Base-by-base conservation (phyloP, 2,329 filamentous ascomycete genomes). In the Aspergillus brasiliensis region DNA sequence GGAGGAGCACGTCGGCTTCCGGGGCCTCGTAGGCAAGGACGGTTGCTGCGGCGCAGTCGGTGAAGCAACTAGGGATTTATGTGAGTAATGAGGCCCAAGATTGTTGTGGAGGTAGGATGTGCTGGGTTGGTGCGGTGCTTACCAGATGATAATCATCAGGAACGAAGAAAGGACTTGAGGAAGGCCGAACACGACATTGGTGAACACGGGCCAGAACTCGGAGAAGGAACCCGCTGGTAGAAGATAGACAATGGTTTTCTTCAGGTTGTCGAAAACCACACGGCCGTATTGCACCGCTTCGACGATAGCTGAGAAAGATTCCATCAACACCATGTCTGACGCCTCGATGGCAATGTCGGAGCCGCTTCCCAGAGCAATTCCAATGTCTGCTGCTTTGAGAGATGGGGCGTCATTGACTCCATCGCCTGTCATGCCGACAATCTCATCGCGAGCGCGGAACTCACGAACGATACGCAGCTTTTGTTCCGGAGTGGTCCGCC, bases 401-500 rank as follows among this genome's bases (percentile, higher is more conserved):
- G 82, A 82, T 8, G 84, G 85, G 58, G 79, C 78, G 62, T 82
- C 79, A 59, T 81, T 82, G 21, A 82, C 79, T 38, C 80, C 80
- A 61, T 80, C 78, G 5, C 80, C 79, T 1, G 78, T 81, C 79
- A 81, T 83, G 6, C 80, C 84, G 5, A 87, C 84, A 31, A 85
- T 83, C 44, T 85, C 79, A 5, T 84, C 80, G 8, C 84, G 80
- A 0, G 81, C 75, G 69, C 91, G 89, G 62, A 92, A 88, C 71
- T 91, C 89, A 28, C 85, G 84, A n/a, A 93, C 89, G 62, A 92
- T 92, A 34, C 88, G 86, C 6, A 92, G 83, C 71, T 93, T 93
- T 71, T 92, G 89, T 69, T 92, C 89, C 0, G 89, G 90, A 0
- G 90, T 92, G 0, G 89, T 92, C 11, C 89, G 82, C 0, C 90